These are phyloP conservation scores for Candida caryicola DNA, from an alignment of 805 yeast species.

Conservation along the genomic window DNA sequence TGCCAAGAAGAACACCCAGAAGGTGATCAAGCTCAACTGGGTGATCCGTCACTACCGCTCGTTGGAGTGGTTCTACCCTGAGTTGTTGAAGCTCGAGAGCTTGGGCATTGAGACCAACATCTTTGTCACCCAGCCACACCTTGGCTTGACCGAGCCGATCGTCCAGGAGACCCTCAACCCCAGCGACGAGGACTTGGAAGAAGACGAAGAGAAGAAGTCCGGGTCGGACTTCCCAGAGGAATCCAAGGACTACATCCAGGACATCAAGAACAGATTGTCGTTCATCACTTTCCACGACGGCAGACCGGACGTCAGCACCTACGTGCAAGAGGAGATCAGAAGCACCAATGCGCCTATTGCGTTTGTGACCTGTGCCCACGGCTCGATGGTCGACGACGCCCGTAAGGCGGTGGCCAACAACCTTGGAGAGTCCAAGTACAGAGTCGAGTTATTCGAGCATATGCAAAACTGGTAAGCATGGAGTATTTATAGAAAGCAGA, in stretches of 20 bases:
- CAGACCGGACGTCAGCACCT: conserved; percentile 36
- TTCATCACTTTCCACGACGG: conserved; percentile 44
- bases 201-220: conserved; percentile 13
- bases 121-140: conserved; percentile 38
- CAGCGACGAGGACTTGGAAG: conserved; percentile 9
- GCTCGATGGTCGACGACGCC: conserved; percentile 37
- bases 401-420: conserved; percentile 28
- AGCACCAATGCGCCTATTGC: conserved; percentile 41
- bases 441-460: conserved; percentile 38
- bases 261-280: conserved; percentile 23
- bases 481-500: background rate
- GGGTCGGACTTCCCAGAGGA: conserved; percentile 8
- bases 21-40: conserved; percentile 34
- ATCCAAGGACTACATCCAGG: conserved; percentile 11
- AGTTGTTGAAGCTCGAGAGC: conserved; percentile 30
- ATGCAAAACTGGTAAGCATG: conserved; percentile 30
- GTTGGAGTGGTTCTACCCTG: conserved; percentile 39
- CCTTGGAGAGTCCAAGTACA: conserved; percentile 22
- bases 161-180: conserved; percentile 8
- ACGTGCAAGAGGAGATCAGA: conserved; percentile 36
- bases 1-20: conserved; percentile 11
- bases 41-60: conserved; percentile 38
- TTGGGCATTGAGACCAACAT: conserved; percentile 37
- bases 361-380: conserved; percentile 50
- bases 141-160: conserved; percentile 13